Base-by-base conservation (phyloP, 2,329 filamentous ascomycete genomes). In the Aspergillus brasiliensis region DNA sequence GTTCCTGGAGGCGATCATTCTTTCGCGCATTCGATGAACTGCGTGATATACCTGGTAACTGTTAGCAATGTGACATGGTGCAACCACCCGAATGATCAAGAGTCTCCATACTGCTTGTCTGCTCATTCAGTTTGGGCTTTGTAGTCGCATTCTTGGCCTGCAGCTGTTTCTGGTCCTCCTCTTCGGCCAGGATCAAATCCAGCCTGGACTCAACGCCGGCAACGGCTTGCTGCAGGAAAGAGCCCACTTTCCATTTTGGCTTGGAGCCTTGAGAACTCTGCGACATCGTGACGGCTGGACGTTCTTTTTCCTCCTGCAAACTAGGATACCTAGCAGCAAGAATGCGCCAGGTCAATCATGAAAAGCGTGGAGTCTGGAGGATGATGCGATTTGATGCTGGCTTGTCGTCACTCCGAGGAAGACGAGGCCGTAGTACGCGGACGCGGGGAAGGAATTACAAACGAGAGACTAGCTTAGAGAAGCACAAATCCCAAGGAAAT, bases 171-270 rank as follows among this genome's bases (percentile, higher is more conserved):
- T 60, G 62, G 6, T 65, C 57, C 25, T 67, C 87, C 57, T 91
- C 88, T 66, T 97, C 93, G 56, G 92, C 88, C 62, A 99, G 84
- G 60, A 99, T 96, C 52, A 86, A 93, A 75, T 99, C 95, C 61
- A 99, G 85, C 46, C 91, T 88, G 61, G 93, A 96, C 79, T 99
- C 95, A 59, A 99, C 90, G 62, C 93, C 93, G 57, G 93, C 92
- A 62, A 98, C 92, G 64, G 94, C 93, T 77, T 94, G 91, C 65
- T 92, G 91, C 61, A 97, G 84, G 73, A 97, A 89, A 31, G 87
- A 75, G 11, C 75, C 74, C 51, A 78, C 87, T 48, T 89, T 90
- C 90, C 90, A 92, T 86, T 85, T 84, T 53, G 85, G 84, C 62
- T 83, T 80, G 66, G 85, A 66, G 57, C 77, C 78, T 19, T 71